Evolutionary conservation across 306 rosid species (phyloP).

Genomic region (Delonix regia): DNA sequence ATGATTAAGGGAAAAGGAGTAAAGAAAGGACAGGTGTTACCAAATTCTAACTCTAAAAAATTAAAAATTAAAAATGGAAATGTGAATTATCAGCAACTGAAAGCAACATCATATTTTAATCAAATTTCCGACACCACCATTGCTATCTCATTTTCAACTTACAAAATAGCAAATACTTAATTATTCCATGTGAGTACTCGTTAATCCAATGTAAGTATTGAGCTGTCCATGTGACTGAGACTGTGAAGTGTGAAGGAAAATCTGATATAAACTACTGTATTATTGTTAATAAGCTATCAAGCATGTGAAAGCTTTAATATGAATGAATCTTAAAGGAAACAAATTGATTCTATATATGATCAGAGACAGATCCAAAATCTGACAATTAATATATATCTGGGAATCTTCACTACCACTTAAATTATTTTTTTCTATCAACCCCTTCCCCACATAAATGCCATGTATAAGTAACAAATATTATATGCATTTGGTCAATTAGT

Average conservation of each 20-base stretch:
- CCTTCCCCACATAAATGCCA: conserved; percentile 36
- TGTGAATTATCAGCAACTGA: no score
- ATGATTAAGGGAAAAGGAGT: not conserved
- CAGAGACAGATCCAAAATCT: conserved; percentile 38
- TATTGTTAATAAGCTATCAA: conserved; percentile 33
- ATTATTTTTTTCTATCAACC: conserved; percentile 34
- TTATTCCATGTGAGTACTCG: conserved; percentile 39
- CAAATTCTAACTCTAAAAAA: not conserved
- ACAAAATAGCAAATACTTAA: not conserved
- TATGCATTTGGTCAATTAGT: conserved; percentile 17
- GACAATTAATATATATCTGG: conserved; percentile 33
- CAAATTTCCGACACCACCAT: no score
- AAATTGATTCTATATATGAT: conserved; percentile 10
- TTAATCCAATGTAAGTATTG: conserved; percentile 30
- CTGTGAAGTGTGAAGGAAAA: not conserved
- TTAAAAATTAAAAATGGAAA: no score
- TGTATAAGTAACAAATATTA: conserved; percentile 15
- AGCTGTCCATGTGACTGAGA: conserved; percentile 36
- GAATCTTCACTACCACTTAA: conserved; percentile 37
- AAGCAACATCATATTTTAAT: no score
- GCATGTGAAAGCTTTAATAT: conserved; percentile 47
- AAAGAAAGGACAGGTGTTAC: not conserved
- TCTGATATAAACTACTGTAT: conserved; percentile 24
- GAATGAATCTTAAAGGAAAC: conserved; percentile 42
- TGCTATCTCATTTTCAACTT: not conserved